Percentiles rank a stretch among this genome's conserved stretches.
These are phyloP conservation scores for Didymella exigua DNA, from an alignment of 2,329 filamentous ascomycete species.

Conservation along the genomic window DNA sequence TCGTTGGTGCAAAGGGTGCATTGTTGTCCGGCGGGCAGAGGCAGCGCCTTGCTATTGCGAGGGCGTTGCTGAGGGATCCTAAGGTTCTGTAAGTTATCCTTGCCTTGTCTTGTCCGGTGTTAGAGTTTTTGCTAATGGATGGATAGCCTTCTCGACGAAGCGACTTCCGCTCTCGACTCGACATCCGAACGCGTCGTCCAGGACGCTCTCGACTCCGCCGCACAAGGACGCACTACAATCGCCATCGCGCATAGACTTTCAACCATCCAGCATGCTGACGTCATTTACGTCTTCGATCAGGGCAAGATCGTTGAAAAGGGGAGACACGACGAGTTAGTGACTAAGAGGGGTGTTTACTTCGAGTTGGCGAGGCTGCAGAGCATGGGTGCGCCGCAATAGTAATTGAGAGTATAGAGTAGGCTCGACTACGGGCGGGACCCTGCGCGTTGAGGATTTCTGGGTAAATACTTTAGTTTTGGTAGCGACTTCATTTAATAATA, in stretches of 20 bases:
- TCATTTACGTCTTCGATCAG: conserved; percentile 96
- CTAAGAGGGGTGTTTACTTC: conserved; percentile 49
- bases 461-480: conserved; percentile 5
- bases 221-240: conserved; percentile 88
- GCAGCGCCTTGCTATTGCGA: conserved; percentile 91
- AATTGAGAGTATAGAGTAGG: background rate
- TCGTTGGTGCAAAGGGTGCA: conserved; percentile 83
- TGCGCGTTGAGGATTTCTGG: background rate
- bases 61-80: conserved; percentile 88
- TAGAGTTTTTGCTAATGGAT: conserved; percentile 56
- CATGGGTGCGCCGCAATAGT: conserved; percentile 43
- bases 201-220: conserved; percentile 78
- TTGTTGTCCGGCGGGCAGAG: conserved; percentile 77
- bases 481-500: conserved; percentile 4
- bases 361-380: conserved; percentile 45
- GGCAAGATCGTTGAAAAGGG: conserved; percentile 85
- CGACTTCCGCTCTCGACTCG: conserved; percentile 47
- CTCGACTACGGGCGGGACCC: conserved; percentile 1
- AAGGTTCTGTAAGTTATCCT: conserved; percentile 80
- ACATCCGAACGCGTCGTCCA: conserved; percentile 75
- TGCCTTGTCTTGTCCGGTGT: conserved; percentile 77
- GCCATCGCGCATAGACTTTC: conserved; percentile 90
- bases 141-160: conserved; percentile 45
- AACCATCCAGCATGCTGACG: conserved; percentile 92
- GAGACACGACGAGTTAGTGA: conserved; percentile 68